Evolutionary conservation across 1,139 yeast genomes (phyloP).

Genomic region (Candida sanyaensis): DNA sequence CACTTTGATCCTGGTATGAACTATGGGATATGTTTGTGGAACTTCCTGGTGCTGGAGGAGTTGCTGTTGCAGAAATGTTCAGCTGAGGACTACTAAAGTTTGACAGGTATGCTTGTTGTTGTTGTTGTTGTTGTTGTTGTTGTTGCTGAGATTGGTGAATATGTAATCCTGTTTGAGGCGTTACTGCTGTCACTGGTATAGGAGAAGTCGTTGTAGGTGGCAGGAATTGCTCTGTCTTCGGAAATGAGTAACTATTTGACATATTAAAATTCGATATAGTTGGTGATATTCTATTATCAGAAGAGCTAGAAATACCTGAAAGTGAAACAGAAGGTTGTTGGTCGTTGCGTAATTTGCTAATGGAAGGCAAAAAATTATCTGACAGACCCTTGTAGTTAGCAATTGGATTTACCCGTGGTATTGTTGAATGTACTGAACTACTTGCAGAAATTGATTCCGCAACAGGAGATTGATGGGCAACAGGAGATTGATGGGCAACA

Average conservation of each 20-base stretch:
- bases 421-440: background rate
- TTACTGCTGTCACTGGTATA: background rate
- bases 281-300: background rate
- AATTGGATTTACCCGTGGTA: background rate
- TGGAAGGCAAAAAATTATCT: background rate
- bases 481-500: background rate
- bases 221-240: background rate
- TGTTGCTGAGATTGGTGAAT: background rate
- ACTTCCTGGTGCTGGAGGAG: conserved; percentile 3
- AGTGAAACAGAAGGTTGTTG: background rate
- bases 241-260: background rate
- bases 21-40: background rate
- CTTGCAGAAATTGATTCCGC: background rate
- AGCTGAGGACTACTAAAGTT: background rate
- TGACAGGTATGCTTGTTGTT: background rate
- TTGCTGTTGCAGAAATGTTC: background rate
- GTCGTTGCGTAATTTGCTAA: background rate
- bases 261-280: background rate
- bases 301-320: background rate
- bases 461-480: background rate
- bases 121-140: conserved; percentile 1
- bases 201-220: background rate
- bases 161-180: background rate
- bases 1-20: background rate
- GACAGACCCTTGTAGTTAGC: background rate